A percentile compares a stretch with the other conserved stretches of the same genome.
These are phyloP conservation scores for Termitomyces sp. DNA, from an alignment of 768 basidiomycete species.

Conservation along the genomic window DNA sequence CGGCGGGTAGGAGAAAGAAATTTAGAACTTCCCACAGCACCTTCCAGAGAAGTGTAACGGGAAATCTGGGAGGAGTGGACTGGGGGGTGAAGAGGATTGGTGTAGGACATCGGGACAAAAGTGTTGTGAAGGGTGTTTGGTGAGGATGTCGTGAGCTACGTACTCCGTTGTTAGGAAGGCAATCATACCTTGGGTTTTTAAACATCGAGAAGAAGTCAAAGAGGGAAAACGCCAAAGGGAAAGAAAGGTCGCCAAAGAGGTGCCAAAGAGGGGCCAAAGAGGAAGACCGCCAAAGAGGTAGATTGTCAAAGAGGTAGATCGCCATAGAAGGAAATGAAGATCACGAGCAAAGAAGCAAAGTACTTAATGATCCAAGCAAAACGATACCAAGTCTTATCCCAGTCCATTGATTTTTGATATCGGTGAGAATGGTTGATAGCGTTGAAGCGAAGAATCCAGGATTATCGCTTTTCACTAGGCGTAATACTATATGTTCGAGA, in stretches of 20 bases:
- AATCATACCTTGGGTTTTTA: background rate
- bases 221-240: background rate
- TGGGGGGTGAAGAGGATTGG: conserved; percentile 42
- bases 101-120: conserved; percentile 32
- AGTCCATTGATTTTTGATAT: background rate
- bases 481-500: too few relatives aligned
- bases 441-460: background rate
- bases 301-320: background rate
- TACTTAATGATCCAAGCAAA: background rate
- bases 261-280: background rate
- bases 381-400: background rate
- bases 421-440: background rate
- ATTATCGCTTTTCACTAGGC: background rate
- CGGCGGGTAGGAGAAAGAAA: conserved; percentile 29
- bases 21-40: conserved; percentile 15
- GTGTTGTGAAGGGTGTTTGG: background rate
- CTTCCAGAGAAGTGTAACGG: conserved; percentile 25
- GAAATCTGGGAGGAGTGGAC: conserved; percentile 25
- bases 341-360: background rate
- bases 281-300: background rate
- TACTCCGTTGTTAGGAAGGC: background rate
- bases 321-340: background rate
- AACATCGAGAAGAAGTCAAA: background rate
- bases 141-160: background rate
- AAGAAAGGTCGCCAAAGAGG: too few relatives aligned